Evolutionary conservation across 169 alveolate genomes (phyloP).

Genomic region (Babesia sp.): DNA sequence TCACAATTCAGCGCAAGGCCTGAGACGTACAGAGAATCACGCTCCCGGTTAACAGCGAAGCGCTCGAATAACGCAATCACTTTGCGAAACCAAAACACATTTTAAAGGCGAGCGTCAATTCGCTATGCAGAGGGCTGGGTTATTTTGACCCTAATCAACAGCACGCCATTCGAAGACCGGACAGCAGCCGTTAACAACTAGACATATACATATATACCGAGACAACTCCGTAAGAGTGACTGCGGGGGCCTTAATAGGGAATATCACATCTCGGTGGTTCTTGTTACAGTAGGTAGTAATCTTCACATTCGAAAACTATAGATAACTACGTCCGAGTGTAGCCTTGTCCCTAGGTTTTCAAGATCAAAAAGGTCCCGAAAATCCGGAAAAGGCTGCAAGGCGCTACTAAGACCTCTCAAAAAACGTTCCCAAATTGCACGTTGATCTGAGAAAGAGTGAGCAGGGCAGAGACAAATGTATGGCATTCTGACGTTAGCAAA

Average conservation of each 20-base stretch:
- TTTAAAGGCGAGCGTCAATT: neutral
- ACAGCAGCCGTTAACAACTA: neutral
- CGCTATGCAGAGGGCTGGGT: conserved; percentile 3
- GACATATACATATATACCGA: conserved; percentile 8
- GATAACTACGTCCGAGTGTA: neutral
- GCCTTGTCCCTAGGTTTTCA: neutral
- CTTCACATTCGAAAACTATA: neutral
- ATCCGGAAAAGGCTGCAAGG: no score
- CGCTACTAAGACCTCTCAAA: no score
- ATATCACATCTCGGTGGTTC: conserved; percentile 28
- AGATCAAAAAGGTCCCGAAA: no score
- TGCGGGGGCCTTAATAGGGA: conserved; percentile 5
- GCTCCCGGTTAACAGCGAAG: neutral
- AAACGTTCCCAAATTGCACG: no score
- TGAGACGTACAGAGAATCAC: neutral
- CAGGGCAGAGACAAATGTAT: no score
- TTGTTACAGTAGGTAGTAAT: neutral
- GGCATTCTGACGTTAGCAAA: no score
- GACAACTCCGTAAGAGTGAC: conserved; percentile 36
- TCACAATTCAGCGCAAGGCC: no score
- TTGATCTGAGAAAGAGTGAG: no score
- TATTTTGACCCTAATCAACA: neutral
- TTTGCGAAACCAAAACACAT: neutral
- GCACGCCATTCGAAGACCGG: neutral
- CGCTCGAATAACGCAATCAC: neutral